A percentile compares a stretch with the other conserved stretches of the same genome.
Conservation (phyloP, 768 basidiomycete species). For the Lactarius psammicola region DNA sequence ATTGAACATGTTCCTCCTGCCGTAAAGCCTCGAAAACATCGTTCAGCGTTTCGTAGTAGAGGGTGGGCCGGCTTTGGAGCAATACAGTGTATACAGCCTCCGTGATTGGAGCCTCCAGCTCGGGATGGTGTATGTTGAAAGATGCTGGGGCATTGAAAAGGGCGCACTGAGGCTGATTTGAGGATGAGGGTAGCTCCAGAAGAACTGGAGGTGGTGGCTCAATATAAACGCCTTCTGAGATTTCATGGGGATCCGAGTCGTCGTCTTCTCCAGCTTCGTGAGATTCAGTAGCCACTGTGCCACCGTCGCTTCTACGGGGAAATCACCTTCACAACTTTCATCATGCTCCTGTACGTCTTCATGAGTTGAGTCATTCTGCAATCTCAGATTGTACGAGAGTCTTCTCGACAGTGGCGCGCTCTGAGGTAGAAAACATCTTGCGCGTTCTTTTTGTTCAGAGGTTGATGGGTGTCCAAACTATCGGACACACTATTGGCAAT, state of each 20-base stretch:
- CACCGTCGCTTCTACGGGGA: background rate
- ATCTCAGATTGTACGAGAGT: background rate
- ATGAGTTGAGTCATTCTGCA: conserved; percentile 4
- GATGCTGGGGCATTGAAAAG: conserved; percentile 27
- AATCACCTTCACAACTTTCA: conserved; percentile 1
- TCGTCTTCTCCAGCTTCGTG: conserved; percentile 11
- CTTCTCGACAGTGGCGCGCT: background rate
- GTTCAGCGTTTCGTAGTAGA: conserved; percentile 76
- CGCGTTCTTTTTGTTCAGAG: background rate
- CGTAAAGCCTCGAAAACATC: conserved; percentile 71
- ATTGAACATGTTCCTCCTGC: conserved; percentile 52
- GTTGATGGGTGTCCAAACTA: background rate
- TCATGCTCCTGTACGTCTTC: background rate
- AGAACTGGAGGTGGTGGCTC: conserved; percentile 73
- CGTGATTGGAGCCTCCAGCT: conserved; percentile 24
- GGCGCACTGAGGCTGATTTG: conserved; percentile 38
- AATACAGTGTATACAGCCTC: conserved; percentile 42
- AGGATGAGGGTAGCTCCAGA: conserved; percentile 42
- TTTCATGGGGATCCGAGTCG: conserved; percentile 25
- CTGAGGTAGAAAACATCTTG: conserved; percentile 1
- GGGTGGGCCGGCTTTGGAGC: conserved; percentile 59
- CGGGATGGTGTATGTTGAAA: conserved; percentile 14
- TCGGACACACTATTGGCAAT: background rate
- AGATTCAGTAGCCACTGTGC: background rate
- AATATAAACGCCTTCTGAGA: conserved; percentile 56